These are phyloP conservation scores for Periglandula ipomoeae DNA, from an alignment of 2,329 filamentous ascomycete genomes.

Conservation along the genomic window DNA sequence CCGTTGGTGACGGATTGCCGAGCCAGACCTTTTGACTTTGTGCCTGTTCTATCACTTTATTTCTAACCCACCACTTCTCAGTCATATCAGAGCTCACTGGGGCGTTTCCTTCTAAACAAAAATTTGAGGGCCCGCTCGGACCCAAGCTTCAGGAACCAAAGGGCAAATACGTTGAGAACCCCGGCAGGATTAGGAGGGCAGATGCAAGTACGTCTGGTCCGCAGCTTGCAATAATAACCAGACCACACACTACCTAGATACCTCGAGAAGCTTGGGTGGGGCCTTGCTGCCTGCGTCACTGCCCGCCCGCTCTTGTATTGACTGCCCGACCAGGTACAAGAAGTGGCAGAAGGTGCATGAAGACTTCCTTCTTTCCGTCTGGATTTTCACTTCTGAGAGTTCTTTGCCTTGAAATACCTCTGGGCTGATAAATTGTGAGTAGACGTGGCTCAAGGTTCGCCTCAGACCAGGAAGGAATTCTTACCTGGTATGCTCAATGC, in stretches of 20 bases:
- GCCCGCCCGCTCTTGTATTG: conserved; percentile 4
- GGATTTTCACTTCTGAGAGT: not conserved
- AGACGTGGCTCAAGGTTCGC: not conserved
- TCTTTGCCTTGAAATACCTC: not conserved
- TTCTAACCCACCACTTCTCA: no score
- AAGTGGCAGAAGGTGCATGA: conserved; percentile 1
- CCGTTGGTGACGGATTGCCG: no score
- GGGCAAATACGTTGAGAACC: not conserved
- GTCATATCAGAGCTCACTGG: no score
- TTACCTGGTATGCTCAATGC: not conserved
- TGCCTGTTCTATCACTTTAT: no score
- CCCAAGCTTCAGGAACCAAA: not conserved
- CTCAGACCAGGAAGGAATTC: not conserved
- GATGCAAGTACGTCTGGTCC: not conserved
- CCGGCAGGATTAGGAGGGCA: not conserved
- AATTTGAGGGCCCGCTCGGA: no score
- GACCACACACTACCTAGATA: no score
- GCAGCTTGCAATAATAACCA: not conserved
- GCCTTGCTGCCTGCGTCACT: conserved; percentile 5
- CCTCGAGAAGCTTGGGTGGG: no score
- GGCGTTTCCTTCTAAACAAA: no score
- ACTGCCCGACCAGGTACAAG: conserved; percentile 7
- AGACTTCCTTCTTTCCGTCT: not conserved
- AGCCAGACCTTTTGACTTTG: not conserved
- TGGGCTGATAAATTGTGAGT: not conserved